A percentile compares a stretch with the other conserved stretches of the same genome.
Conservation (phyloP, 2,329 filamentous ascomycete genomes). For the Macrophomina pseudophaseolina region DNA sequence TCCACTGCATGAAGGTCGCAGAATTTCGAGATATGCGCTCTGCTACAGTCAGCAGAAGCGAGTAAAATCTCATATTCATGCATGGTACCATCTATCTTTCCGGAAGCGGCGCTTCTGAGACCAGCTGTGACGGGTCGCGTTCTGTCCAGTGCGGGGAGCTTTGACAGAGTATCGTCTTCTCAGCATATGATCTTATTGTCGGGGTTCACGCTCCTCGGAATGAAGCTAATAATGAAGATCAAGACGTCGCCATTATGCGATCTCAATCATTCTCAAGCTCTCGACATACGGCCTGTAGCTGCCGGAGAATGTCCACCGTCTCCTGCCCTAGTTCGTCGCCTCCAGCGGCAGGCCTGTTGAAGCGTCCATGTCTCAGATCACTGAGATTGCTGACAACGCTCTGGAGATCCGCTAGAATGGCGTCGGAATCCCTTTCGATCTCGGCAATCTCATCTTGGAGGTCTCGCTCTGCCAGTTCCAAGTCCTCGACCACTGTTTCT, state of each 20-base stretch:
- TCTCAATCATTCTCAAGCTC: conserved; percentile 21
- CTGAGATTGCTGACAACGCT: conserved; percentile 75
- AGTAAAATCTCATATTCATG: too few relatives aligned
- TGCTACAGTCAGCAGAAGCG: too few relatives aligned
- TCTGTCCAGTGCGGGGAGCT: too few relatives aligned
- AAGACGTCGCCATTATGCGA: not conserved
- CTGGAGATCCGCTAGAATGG: conserved; percentile 65
- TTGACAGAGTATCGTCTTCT: too few relatives aligned
- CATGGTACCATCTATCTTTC: too few relatives aligned
- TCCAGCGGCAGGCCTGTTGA: conserved; percentile 56
- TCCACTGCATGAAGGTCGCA: too few relatives aligned
- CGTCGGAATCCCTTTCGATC: conserved; percentile 68
- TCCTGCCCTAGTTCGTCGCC: conserved; percentile 69
- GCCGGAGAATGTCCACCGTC: conserved; percentile 68
- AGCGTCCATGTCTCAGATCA: conserved; percentile 79
- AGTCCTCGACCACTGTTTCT: conserved; percentile 67
- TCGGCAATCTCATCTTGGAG: conserved; percentile 71
- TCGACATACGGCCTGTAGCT: conserved; percentile 66
- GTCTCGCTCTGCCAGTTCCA: conserved; percentile 69
- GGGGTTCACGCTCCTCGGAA: too few relatives aligned
- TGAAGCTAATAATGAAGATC: not conserved
- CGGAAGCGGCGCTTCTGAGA: too few relatives aligned
- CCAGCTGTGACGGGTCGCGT: too few relatives aligned
- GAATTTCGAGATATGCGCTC: too few relatives aligned
- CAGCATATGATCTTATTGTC: too few relatives aligned